phyloP scores from a whole-genome alignment of 1,284 basidiomycete species.

The Gymnopus androsaceus region DNA sequence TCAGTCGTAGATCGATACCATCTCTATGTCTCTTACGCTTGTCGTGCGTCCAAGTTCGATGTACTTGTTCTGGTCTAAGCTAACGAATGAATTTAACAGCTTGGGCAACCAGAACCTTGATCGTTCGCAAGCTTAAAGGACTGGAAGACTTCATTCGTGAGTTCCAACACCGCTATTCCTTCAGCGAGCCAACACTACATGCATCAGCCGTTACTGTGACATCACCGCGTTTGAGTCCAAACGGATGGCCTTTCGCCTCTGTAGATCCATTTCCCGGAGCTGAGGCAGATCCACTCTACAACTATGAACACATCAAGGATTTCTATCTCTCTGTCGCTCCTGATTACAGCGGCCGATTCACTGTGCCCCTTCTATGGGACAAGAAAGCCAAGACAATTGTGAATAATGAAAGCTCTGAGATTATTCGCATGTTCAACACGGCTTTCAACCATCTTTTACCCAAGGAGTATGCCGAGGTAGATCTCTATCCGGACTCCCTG shows the following conservation, averaged over 20 bases:
- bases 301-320: constrained; percentile 77
- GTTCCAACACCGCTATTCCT: constrained; percentile 26
- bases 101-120: constrained; percentile 90
- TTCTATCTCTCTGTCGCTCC: constrained; percentile 82
- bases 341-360: constrained; percentile 74
- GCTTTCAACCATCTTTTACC: constrained; percentile 78
- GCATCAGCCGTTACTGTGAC: constrained; percentile 78
- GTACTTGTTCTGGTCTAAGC: not conserved
- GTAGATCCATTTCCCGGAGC: constrained; percentile 73
- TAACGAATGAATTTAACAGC: constrained; percentile 45
- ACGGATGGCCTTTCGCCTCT: constrained; percentile 88
- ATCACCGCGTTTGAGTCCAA: constrained; percentile 53
- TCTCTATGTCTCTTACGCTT: constrained; percentile 45
- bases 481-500: constrained; percentile 78
- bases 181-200: not conserved
- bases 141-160: constrained; percentile 82
- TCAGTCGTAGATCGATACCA: constrained; percentile 80
- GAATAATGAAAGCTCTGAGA: constrained; percentile 93
- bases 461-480: constrained; percentile 63
- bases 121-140: constrained; percentile 89
- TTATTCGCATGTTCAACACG: constrained; percentile 90
- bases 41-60: constrained; percentile 55
- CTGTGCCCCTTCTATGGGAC: constrained; percentile 96
- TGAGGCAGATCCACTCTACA: constrained; percentile 71
- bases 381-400: constrained; percentile 89